A percentile compares a stretch with the other conserved stretches of the same genome.
These are phyloP conservation scores for Sporothrix humicola DNA, from an alignment of 2,329 filamentous ascomycete species.

Conservation along the genomic window DNA sequence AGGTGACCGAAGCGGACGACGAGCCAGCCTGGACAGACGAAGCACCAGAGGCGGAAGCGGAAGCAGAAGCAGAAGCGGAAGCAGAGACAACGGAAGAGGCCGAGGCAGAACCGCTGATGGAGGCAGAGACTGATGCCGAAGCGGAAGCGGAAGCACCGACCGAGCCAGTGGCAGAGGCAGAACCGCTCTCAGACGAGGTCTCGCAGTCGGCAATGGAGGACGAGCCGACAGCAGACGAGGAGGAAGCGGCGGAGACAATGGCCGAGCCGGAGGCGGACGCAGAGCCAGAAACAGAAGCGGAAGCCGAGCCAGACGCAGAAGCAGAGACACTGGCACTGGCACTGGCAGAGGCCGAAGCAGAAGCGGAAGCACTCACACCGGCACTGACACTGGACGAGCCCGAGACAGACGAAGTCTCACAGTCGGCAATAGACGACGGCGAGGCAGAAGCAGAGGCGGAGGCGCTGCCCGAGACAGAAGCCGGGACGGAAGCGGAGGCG, in stretches of 20 bases:
- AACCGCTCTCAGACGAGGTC: neutral
- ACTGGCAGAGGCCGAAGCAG: neutral
- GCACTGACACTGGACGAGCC: neutral
- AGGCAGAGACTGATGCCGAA: neutral
- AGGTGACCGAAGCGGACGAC: too few species aligned
- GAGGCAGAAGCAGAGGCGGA: neutral
- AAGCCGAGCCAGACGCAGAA: neutral
- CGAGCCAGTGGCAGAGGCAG: neutral
- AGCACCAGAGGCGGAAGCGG: too few species aligned
- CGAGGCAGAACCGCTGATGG: neutral
- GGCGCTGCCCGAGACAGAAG: neutral
- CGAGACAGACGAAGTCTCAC: neutral
- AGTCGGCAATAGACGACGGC: constrained; percentile 9
- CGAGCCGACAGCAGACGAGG: neutral
- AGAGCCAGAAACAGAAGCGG: neutral
- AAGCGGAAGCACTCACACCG: neutral
- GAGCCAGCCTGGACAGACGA: too few species aligned
- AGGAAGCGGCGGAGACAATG: neutral
- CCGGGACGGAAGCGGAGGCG: neutral
- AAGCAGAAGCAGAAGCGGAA: neutral
- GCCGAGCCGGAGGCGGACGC: neutral
- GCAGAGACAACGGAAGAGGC: neutral
- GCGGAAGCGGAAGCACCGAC: neutral
- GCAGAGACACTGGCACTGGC: neutral
- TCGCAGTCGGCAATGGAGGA: constrained; percentile 14